Conservation (phyloP, 768 basidiomycete genomes). For the Tricholoma sp. region DNA sequence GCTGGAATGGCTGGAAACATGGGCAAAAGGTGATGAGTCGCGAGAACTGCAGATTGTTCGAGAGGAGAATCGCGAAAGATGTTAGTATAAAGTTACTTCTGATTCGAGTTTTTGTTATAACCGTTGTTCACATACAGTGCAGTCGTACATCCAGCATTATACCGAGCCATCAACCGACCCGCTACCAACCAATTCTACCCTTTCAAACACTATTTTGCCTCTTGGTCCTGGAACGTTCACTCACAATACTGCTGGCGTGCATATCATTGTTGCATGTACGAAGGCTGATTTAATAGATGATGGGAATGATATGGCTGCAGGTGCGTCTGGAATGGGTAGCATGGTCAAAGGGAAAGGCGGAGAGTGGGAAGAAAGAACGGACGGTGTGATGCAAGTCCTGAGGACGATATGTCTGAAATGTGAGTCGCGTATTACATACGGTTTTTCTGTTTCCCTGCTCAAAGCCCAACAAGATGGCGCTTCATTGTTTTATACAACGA, state of each 20-base stretch:
- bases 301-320: constrained; percentile 63
- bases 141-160: constrained; percentile 87
- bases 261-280: constrained; percentile 85
- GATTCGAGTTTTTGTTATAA: constrained; percentile 1
- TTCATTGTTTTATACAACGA: constrained; percentile 86
- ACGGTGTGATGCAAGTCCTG: constrained; percentile 93
- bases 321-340: constrained; percentile 78
- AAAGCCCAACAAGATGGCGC: constrained; percentile 72
- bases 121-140: constrained; percentile 46
- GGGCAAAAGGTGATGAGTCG: constrained; percentile 66
- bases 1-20: constrained; percentile 81
- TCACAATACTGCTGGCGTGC: constrained; percentile 81
- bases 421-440: constrained; percentile 33
- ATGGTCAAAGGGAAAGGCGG: constrained; percentile 91
- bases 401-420: constrained; percentile 91
- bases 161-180: constrained; percentile 72
- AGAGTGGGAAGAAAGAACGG: constrained; percentile 94
- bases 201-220: constrained; percentile 71
- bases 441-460: neutral
- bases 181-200: constrained; percentile 53
- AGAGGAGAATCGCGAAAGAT: constrained; percentile 78
- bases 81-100: constrained; percentile 40
- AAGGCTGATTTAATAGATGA: constrained; percentile 94
- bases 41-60: constrained; percentile 69
- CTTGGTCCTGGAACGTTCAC: constrained; percentile 82